Base-by-base conservation (phyloP, 257 asterid genomes). In the Forsythia viridissima region DNA sequence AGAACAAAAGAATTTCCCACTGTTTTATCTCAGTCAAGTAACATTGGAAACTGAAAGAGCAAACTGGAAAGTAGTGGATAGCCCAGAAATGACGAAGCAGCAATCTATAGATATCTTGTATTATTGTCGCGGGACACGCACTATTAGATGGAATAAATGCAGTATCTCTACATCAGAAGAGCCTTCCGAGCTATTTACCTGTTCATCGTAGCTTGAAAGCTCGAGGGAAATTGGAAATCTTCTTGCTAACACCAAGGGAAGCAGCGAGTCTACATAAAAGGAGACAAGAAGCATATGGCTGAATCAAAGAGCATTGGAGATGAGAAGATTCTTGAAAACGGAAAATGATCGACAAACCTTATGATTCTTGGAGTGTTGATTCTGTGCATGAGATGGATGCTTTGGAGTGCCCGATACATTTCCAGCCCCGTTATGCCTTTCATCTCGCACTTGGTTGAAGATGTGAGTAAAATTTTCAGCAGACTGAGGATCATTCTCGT, bases 401-500 rank as follows among this genome's bases (percentile, higher is more conserved):
- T 59, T 87, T 39, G 87, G 86, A 37, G 86, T 82, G 21, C 82
- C 85, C 0, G 81, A 34, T 6, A 67, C 61, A 73, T 87, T 87
- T 69, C 85, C 88, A 1, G 71, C 4, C 68, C 63, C 90, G 2
- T 42, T 36, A 20, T 86, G 87, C 85, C 80, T 86, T 80, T 84
- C 90, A 77, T 82, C 85, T 18, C 92, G 85, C 71, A 88, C 90
- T 72, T 73, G 73, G 82, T 91, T 85, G 85, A 93, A 93, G 70
- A 91, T 86, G 36, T 84, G 77, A 0, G 97, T 89, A 82, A 82
- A 91, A 72, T 90, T 86, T 9, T 90, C 95, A 3, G 94, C 95
- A 4, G 92, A 59, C 61, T 91, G 88, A 71, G 94, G 92, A 78
- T 90, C 85, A 0, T 34, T 87, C 77, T 89, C 97, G 30, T 92